Evolutionary conservation across 1,284 basidiomycete genomes (phyloP).

Genomic region (Trametes pubescens): DNA sequence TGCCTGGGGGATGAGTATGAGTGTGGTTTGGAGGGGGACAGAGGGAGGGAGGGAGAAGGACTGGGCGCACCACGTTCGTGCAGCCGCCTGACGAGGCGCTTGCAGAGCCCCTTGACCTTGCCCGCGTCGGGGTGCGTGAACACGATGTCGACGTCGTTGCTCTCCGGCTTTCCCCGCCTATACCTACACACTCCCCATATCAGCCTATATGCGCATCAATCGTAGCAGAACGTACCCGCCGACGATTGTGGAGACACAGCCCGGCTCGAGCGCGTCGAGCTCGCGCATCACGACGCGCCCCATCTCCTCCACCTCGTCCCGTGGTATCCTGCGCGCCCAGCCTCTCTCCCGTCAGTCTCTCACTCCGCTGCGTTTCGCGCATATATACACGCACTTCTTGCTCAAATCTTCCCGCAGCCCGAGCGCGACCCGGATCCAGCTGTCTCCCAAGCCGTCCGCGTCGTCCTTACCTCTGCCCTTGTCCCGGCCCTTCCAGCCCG

Average conservation of each 20-base stretch:
- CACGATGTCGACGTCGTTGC: slow-evolving; percentile 84
- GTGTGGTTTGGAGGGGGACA: not conserved
- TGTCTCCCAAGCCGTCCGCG: slow-evolving; percentile 37
- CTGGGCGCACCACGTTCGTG: slow-evolving; percentile 54
- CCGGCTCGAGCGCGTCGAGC: slow-evolving; percentile 61
- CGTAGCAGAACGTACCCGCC: slow-evolving; percentile 63
- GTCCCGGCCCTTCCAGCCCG: slow-evolving; percentile 16
- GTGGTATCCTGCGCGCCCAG: slow-evolving; percentile 60
- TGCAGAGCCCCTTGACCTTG: slow-evolving; percentile 56
- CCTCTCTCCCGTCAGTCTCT: slow-evolving; percentile 15
- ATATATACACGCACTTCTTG: slow-evolving; percentile 33
- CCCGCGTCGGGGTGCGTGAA: slow-evolving; percentile 69
- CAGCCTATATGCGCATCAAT: not conserved
- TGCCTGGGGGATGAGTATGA: slow-evolving; percentile 48
- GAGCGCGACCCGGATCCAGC: slow-evolving; percentile 59
- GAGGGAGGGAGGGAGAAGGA: no score
- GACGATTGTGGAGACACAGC: slow-evolving; percentile 71
- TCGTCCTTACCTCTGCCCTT: slow-evolving; percentile 25
- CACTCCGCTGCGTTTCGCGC: slow-evolving; percentile 16
- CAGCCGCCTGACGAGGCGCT: slow-evolving; percentile 33
- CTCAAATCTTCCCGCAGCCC: slow-evolving; percentile 60
- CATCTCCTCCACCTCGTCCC: slow-evolving; percentile 75
- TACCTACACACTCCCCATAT: slow-evolving; percentile 54
- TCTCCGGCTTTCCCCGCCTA: slow-evolving; percentile 74
- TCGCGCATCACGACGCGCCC: slow-evolving; percentile 62